These are phyloP conservation scores for Trypanosoma rangeli DNA, from an alignment of 208 protist genomes.

Conservation along the genomic window DNA sequence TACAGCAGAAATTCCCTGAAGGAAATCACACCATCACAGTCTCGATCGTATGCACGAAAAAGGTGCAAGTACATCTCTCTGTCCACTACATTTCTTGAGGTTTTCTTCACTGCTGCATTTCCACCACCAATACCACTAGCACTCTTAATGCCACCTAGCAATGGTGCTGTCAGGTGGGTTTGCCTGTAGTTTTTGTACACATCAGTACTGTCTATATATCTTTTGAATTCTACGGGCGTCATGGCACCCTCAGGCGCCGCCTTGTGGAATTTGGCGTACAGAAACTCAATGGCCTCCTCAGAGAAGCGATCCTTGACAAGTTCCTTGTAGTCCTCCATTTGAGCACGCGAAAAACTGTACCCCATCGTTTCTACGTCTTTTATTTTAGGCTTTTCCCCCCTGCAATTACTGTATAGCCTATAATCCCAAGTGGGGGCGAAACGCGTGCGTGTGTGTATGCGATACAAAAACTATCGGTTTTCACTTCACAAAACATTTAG, in stretches of 20 bases:
- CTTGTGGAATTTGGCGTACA: constrained; percentile 75
- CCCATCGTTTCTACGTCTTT: constrained; percentile 51
- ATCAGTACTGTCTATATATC: constrained; percentile 79
- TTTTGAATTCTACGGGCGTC: constrained; percentile 72
- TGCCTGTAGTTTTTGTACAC: constrained; percentile 76
- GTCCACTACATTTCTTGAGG: constrained; percentile 28
- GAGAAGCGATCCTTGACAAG: constrained; percentile 79
- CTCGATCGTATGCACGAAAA: constrained; percentile 86
- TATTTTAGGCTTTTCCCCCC: not conserved
- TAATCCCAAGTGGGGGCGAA: not conserved
- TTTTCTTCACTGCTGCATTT: constrained; percentile 6
- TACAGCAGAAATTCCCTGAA: constrained; percentile 91
- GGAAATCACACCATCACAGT: constrained; percentile 85
- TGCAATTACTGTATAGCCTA: not conserved
- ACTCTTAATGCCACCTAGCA: not conserved
- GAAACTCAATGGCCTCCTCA: constrained; percentile 81
- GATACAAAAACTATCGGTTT: not conserved
- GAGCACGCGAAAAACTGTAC: constrained; percentile 54
- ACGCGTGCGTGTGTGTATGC: not conserved
- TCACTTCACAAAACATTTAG: not conserved
- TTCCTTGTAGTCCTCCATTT: constrained; percentile 86
- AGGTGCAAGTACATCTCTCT: constrained; percentile 75
- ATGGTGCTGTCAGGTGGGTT: constrained; percentile 11
- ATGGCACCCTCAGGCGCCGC: constrained; percentile 75
- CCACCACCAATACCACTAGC: constrained; percentile 23